Base-by-base conservation (phyloP, 2,329 filamentous ascomycete species). In the Arachnomyces sp. region DNA sequence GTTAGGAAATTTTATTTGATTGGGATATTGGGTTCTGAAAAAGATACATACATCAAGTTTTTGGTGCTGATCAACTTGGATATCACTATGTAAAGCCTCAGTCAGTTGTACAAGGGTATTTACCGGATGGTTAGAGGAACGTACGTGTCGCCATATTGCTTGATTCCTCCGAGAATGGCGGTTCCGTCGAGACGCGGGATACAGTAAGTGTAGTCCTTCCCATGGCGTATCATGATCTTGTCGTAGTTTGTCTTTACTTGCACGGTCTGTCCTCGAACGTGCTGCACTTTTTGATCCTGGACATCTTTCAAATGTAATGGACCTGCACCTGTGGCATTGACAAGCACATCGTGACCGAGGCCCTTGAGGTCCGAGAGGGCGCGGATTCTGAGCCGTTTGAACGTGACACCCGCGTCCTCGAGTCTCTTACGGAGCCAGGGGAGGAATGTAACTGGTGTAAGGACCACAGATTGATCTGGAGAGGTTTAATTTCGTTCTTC, bases 161-260 rank as follows among this genome's bases (percentile, higher is more conserved):
- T 53, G 9, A 54, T 50, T 7, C 52, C 53, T 4, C 53, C 52
- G 9, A 56, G 28, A 25, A 54, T 42, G 12, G 42, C 47, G 4
- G 52, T 56, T 3, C 53, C 53, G 35, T 56, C 49, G 25, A 47
- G 31, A 3, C 52, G 34, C 7, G 48, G 43, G 35, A 56, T 47
- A n/a, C 41, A 47, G 37, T 54, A 54, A 6, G 53, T 54, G 40
- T 56, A 55, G 21, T 50, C 42, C 29, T 43, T 46, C 3, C 53
- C 52, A 28, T 47, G 44, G n/a, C 49, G 51, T 42, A 54, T 52
- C n/a, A n/a, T n/a, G n/a, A n/a, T n/a, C n/a, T 50, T 50, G 11
- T 50, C 31, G 34, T 51, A 53, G 16, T 18, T 31, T 11, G 40
- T 49, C 38, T 50, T 55, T 7, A 55, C 44, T 9, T 50, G 35